A percentile compares a stretch with the other conserved stretches of the same genome.
Evolutionary conservation across 2,329 filamentous ascomycete genomes (phyloP).

Genomic region (Stachybotrys echinatus): DNA sequence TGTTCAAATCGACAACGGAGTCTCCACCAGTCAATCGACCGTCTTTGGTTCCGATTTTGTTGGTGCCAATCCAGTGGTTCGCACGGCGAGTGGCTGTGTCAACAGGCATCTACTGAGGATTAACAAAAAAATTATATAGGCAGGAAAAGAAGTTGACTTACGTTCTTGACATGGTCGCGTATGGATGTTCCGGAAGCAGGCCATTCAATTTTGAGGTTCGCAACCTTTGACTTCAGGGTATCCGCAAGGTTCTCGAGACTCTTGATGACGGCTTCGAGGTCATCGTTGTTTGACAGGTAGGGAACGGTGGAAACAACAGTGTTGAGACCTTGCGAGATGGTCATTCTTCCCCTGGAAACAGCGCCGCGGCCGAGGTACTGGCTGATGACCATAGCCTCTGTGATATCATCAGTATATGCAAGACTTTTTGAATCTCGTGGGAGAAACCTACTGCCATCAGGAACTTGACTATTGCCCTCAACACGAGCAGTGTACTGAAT

Average conservation of each 20-base stretch:
- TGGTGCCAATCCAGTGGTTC: slow-evolving; percentile 53
- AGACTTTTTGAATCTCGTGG: too few species aligned
- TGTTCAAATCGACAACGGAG: slow-evolving; percentile 57
- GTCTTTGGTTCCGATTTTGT: slow-evolving; percentile 52
- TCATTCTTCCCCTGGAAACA: slow-evolving; percentile 56
- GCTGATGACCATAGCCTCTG: slow-evolving; percentile 46
- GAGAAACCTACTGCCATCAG: slow-evolving; percentile 22
- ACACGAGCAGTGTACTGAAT: slow-evolving; percentile 64
- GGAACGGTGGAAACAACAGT: slow-evolving; percentile 55
- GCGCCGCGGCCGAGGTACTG: slow-evolving; percentile 61
- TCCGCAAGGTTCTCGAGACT: slow-evolving; percentile 56
- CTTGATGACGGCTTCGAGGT: slow-evolving; percentile 56
- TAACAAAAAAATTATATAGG: too few species aligned
- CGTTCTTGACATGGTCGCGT: slow-evolving; percentile 46
- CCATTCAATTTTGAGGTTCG: too few species aligned
- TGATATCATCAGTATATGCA: too few species aligned
- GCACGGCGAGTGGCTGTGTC: slow-evolving; percentile 32
- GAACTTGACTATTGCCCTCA: slow-evolving; percentile 41
- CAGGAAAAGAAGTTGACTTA: too few species aligned
- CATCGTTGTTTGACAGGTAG: slow-evolving; percentile 51
- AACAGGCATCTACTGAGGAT: too few species aligned
- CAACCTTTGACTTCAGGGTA: too few species aligned
- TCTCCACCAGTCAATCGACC: slow-evolving; percentile 46
- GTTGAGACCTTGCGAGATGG: slow-evolving; percentile 51
- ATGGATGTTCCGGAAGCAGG: slow-evolving; percentile 41